phyloP scores from a whole-genome alignment of 2,329 filamentous ascomycete species.

The Spiromastix sp. region DNA sequence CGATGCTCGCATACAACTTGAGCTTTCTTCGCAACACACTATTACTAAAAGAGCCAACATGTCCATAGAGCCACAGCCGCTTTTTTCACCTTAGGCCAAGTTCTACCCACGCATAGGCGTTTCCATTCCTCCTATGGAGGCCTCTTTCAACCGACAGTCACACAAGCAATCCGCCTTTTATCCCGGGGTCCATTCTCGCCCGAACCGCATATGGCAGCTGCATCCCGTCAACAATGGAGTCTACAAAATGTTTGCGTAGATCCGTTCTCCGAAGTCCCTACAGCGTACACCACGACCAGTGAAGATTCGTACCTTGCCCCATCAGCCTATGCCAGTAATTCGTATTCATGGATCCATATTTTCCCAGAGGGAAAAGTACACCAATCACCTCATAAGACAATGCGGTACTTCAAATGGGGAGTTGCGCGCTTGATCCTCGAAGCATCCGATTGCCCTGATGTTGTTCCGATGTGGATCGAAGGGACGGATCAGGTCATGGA shows the following conservation, averaged over 20 bases:
- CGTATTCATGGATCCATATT: constrained; percentile 80
- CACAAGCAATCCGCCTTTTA: constrained; percentile 73
- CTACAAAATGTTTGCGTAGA: constrained; percentile 34
- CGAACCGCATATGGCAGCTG: constrained; percentile 32
- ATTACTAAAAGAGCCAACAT: no score
- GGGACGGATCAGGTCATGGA: constrained; percentile 83
- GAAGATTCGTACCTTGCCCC: constrained; percentile 53
- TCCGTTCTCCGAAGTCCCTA: constrained; percentile 35
- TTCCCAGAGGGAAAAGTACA: constrained; percentile 95
- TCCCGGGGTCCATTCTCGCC: constrained; percentile 53
- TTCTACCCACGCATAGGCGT: constrained; percentile 75
- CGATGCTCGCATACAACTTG: constrained; percentile 18
- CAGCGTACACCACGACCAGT: constrained; percentile 30
- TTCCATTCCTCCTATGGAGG: constrained; percentile 72
- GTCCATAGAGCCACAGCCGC: constrained; percentile 56
- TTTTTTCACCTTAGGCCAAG: constrained; percentile 86
- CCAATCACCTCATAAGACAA: constrained; percentile 64
- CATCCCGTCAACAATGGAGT: constrained; percentile 28
- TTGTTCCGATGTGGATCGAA: constrained; percentile 91
- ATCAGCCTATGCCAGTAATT: constrained; percentile 58
- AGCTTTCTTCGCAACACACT: neutral
- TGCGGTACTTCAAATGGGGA: constrained; percentile 99
- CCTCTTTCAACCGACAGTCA: constrained; percentile 79
- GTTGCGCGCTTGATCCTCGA: constrained; percentile 85
- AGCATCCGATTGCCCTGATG: constrained; percentile 71